Evolutionary conservation across 192 early-diverging fungal species (phyloP), one percentile per base, ranked within the genome.

Genomic region (Lobosporangium transversale): DNA sequence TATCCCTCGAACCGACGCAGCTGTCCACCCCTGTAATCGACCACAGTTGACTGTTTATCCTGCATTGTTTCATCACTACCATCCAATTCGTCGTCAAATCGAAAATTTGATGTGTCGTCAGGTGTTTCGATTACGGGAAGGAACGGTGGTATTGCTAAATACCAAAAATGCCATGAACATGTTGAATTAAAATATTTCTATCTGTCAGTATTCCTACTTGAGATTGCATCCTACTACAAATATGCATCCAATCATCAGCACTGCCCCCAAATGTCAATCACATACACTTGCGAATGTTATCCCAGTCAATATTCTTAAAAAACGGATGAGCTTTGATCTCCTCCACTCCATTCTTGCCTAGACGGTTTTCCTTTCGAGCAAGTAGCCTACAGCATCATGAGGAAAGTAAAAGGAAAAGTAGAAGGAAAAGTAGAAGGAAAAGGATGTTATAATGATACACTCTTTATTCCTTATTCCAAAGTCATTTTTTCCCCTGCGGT

Each of bases 81-180:
- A 23, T 82, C 89, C 53, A 89, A 80, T 21, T 94, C 93, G 52
- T 93, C 94, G 54, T 90, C 86, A 54, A 91, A 88, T 55, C 90
- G 87, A 84, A 97, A 97, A 70, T 95, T 94, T 36, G 90, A 89
- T 0, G 94, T 97, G 66, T 97, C 95, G 31, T 94, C 92, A 21
- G 92, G 89, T 18, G 94, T 87, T 59, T 83, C 87, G n/a, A 96
- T 84, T n/a, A 91, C 82, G 24, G 95, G 95, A 3, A 95, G 73
- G 83, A 95, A 97, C 15, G 95, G 95, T 17, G 95, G 91, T 18
- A 71, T 87, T 15, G 71, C 70, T 75, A 49, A 23, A 4, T 15
- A 24, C 33, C 18, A 12, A 37, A 35, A 9, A 49, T n/a, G 29
- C 36, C 21, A 17, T 29, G 27, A 18, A 23, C 17, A 4, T 17